Evolutionary conservation across 306 rosid species (phyloP).

Genomic region (Gleditsia sinensis): DNA sequence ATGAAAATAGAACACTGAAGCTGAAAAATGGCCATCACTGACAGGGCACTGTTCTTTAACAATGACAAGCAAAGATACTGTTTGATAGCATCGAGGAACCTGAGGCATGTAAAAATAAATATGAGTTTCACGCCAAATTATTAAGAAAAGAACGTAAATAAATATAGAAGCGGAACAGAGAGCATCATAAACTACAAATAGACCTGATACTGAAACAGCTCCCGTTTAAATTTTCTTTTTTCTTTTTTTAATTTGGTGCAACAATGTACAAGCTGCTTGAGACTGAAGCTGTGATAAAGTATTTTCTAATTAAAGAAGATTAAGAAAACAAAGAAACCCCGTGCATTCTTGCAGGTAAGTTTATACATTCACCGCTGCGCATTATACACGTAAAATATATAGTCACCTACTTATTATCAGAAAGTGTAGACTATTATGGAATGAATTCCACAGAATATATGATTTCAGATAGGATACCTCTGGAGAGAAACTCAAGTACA

Average conservation of each 20-base stretch:
- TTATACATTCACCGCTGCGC: background rate
- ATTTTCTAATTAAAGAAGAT: background rate
- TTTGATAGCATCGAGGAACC: constrained; percentile 90
- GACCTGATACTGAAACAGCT: background rate
- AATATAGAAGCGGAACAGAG: background rate
- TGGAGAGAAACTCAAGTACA: background rate
- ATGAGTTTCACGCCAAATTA: constrained; percentile 21
- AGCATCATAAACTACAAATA: background rate
- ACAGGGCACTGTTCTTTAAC: constrained; percentile 92
- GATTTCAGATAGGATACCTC: background rate
- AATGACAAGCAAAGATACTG: constrained; percentile 93
- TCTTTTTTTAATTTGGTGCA: background rate
- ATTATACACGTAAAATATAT: background rate
- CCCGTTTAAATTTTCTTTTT: background rate
- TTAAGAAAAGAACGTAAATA: constrained; percentile 22
- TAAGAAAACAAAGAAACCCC: background rate
- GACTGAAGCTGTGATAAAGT: background rate
- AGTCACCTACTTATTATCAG: background rate
- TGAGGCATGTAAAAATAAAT: constrained; percentile 50
- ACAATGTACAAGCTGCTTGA: background rate
- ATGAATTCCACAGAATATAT: background rate
- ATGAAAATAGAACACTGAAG: constrained; percentile 88
- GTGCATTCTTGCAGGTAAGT: background rate
- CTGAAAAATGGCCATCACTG: constrained; percentile 97
- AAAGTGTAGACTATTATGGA: background rate